phyloP scores from a whole-genome alignment of 2,329 filamentous ascomycete genomes.

The Cercospora janseana region DNA sequence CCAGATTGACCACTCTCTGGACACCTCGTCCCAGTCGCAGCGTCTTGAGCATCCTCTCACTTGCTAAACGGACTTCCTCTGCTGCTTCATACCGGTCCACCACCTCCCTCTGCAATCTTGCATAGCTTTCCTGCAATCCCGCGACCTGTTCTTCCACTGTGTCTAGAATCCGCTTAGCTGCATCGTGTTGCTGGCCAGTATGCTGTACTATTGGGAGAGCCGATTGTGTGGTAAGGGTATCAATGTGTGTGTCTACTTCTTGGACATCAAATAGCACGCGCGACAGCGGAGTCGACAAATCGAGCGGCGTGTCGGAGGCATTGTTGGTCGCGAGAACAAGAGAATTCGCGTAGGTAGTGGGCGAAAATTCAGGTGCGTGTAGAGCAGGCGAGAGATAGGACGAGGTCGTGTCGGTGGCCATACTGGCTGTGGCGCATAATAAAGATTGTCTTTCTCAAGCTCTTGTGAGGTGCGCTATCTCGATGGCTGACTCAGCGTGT shows the following conservation, averaged over 20 bases:
- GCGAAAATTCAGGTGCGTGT: conserved; percentile 61
- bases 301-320: conserved; percentile 80
- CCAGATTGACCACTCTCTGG: conserved; percentile 74
- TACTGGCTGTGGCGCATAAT: background rate
- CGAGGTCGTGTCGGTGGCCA: conserved; percentile 12
- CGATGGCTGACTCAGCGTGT: too few species aligned
- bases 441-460: too few species aligned
- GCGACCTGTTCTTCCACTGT: conserved; percentile 78
- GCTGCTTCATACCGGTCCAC: conserved; percentile 81
- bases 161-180: conserved; percentile 68
- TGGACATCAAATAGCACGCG: conserved; percentile 94
- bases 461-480: too few species aligned
- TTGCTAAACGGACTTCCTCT: conserved; percentile 74
- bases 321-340: conserved; percentile 91
- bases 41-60: conserved; percentile 76
- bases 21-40: conserved; percentile 74
- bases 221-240: conserved; percentile 79
- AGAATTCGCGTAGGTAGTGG: conserved; percentile 79
- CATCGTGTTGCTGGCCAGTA: conserved; percentile 70
- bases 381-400: conserved; percentile 19
- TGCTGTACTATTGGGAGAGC: conserved; percentile 78
- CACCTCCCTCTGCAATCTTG: conserved; percentile 81
- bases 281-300: conserved; percentile 90
- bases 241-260: conserved; percentile 94
- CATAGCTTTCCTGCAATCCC: conserved; percentile 79